Evolutionary conservation across 2,329 filamentous ascomycete species (phyloP).

Genomic region (Epicoccum sorghinum): DNA sequence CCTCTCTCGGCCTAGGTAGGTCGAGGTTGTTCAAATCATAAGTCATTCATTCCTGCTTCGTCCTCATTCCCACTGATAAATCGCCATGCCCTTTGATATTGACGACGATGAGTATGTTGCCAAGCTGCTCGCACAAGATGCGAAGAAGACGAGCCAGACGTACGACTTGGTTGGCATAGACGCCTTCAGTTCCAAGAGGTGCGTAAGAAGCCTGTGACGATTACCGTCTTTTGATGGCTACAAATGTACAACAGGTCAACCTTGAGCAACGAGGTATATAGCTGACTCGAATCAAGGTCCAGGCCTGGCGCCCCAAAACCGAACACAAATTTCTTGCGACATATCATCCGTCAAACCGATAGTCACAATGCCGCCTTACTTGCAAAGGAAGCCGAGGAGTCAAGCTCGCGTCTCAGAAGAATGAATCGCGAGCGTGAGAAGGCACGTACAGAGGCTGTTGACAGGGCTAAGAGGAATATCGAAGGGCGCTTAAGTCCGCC

Average conservation of each 20-base stretch:
- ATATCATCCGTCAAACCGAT: conserved; percentile 87
- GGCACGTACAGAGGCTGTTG: conserved; percentile 14
- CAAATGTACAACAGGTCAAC: conserved; percentile 4
- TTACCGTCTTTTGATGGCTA: neutral
- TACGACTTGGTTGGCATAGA: conserved; percentile 78
- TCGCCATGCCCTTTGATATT: conserved; percentile 29
- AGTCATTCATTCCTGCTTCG: neutral
- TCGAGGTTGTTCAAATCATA: conserved; percentile 3
- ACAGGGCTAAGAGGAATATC: conserved; percentile 23
- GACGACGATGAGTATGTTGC: conserved; percentile 79
- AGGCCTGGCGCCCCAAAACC: conserved; percentile 76
- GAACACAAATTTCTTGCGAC: conserved; percentile 86
- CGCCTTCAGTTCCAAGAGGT: conserved; percentile 66
- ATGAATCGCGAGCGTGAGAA: conserved; percentile 32
- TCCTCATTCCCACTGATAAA: neutral
- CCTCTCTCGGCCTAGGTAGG: conserved; percentile 20
- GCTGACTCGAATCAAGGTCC: conserved; percentile 55
- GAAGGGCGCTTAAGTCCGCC: conserved; percentile 33
- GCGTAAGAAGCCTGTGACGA: conserved; percentile 26
- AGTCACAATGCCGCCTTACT: conserved; percentile 86
- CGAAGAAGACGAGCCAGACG: conserved; percentile 72
- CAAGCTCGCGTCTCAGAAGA: conserved; percentile 69
- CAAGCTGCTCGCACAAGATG: conserved; percentile 78
- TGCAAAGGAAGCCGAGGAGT: conserved; percentile 82
- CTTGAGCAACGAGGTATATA: neutral